Base-by-base conservation (phyloP, 495 filamentous ascomycete genomes). In the Podospora fimiseda region DNA sequence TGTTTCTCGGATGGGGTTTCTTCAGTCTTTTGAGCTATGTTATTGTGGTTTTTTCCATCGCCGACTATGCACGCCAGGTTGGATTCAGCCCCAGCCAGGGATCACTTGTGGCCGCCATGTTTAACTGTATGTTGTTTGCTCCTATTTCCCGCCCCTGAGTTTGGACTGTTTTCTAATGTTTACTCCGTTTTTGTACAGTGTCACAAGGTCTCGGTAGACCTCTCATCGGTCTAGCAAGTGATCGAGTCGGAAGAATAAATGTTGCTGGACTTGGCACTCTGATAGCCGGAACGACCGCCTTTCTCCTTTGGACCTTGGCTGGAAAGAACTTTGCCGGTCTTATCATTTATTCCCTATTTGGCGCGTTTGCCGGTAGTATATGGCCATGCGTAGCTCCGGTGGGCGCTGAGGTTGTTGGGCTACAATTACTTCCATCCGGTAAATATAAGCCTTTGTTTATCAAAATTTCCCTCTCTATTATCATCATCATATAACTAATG, bases 371-470 rank as follows among this genome's bases (percentile, higher is more conserved):
- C 5, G 88, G 87, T 21, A 83, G 81, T 1, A 87, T 87, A 60
- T 90, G 87, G 86, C 80, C 83, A 5, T 83, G 80, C 4, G 72
- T 87, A 16, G 83, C 76, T 2, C 89, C 89, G 0, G 83, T 95
- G 11, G 75, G 82, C 16, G 84, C 85, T 0, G 89, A 95, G 62
- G 82, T 93, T 18, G 82, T 93, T 30, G 88, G 87, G 2, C 60
- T 95, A 11, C 73, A 76, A 58, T 71, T 88, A 42, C 71, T 92
- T 2, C 88, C 89, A 21, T 80, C 85, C 33, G 82, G 70, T 73
- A 41, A 62, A 61, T 55, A n/a, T n/a, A n/a, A n/a, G n/a, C n/a
- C n/a, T n/a, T n/a, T n/a, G n/a, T n/a, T n/a, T n/a, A n/a, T n/a
- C n/a, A n/a, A n/a, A n/a, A 21, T 16, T 15, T 13, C 42, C 19